Evolutionary conservation across 2,329 filamentous ascomycete species (phyloP), one percentile per base, ranked within the genome.

Genomic region (Pseudopyricularia cyperi): DNA sequence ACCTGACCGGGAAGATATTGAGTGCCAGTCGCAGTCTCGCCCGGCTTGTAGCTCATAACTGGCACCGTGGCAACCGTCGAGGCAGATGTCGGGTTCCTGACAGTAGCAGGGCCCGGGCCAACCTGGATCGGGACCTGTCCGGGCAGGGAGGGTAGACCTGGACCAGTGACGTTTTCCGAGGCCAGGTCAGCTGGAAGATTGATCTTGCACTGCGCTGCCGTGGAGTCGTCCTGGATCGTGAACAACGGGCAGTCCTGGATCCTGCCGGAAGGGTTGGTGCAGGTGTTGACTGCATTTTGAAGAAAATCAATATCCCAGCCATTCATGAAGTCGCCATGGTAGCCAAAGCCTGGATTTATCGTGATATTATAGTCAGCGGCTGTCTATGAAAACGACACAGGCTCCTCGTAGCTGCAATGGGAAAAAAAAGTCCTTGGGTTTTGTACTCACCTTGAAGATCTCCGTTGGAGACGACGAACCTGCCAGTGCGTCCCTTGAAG

Each of bases 201-300:
- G 62, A 91, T 76, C 50, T 73, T 71, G 71, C 89, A 95, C 53
- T 77, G 59, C 2, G 63, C 59, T 61, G 77, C 74, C 11, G 74
- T 71, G 0, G 67, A 65, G 26, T 80, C 73, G 51, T 66, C 67
- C 63, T 90, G 81, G 52, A 94, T 71, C 51, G 74, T 70, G 68
- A 96, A 95, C 30, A 93, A 59, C 1, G 78, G 68, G 69, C 90
- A 96, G 65, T 90, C 88, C 44, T 74, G 61, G 46, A 95, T 80
- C 42, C 71, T 61, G 33, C 90, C 90, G 9, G 79, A 82, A 0
- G 61, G 62, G 66, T 81, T 85, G 50, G 83, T 91, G 76, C 90
- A 95, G 7, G 72, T 76, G 47, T 89, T 66, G 55, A 90, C 73
- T n/a, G 87, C 88, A 6, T 75, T 50, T 65, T 89, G 80, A 34